A percentile compares a stretch with the other conserved stretches of the same genome.
phyloP scores from a whole-genome alignment of 2,329 filamentous ascomycete genomes.

The Grosmannia penicillata region DNA sequence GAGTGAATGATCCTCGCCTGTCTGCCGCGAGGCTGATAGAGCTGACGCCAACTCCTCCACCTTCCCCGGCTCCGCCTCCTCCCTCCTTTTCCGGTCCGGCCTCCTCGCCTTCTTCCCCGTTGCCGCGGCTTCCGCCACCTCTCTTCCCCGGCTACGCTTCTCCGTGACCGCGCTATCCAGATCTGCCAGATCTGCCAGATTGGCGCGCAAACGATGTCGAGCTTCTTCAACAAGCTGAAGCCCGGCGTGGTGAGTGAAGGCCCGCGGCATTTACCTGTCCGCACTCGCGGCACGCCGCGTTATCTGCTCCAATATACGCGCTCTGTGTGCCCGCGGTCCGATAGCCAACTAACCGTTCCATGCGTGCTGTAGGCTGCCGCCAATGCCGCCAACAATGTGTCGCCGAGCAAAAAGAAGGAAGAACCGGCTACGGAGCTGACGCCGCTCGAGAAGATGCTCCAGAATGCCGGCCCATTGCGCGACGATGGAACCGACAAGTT shows the following conservation, averaged over 20 bases:
- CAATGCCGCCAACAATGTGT: conserved; percentile 24
- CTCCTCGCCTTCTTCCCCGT: neutral
- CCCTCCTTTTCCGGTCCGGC: neutral
- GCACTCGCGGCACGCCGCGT: no score
- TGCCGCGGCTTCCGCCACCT: neutral
- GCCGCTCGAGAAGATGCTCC: conserved; percentile 59
- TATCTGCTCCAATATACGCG: neutral
- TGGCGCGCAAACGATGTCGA: conserved; percentile 28
- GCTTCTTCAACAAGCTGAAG: conserved; percentile 46
- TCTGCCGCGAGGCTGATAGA: conserved; percentile 5
- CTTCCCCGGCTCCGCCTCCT: neutral
- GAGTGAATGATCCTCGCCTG: conserved; percentile 3
- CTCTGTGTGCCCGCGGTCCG: neutral
- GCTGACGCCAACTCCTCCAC: neutral
- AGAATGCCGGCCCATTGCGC: conserved; percentile 65
- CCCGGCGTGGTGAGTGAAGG: conserved; percentile 40
- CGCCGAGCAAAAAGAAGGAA: conserved; percentile 35
- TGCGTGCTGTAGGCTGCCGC: conserved; percentile 23
- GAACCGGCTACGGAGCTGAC: conserved; percentile 43
- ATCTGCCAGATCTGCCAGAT: no score
- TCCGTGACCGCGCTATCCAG: no score
- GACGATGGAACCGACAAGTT: conserved; percentile 93
- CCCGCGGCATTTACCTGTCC: no score
- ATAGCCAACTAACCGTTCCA: neutral
- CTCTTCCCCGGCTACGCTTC: neutral